Evolutionary conservation across 495 filamentous ascomycete genomes (phyloP).

Genomic region (Hypoxylon rickii): DNA sequence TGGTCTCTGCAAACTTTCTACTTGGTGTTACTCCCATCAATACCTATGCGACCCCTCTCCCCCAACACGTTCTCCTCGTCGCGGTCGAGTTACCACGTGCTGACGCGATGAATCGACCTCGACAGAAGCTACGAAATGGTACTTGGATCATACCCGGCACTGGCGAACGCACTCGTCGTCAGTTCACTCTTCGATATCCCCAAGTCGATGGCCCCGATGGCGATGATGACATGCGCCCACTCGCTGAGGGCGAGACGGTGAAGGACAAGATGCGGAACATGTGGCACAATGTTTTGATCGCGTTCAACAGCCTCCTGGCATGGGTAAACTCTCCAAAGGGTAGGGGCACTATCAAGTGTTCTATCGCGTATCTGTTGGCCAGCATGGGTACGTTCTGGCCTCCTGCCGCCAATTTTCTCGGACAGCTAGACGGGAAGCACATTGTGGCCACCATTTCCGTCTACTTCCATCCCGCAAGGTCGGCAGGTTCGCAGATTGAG

Average conservation of each 20-base stretch:
- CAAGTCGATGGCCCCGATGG: slow-evolving; percentile 29
- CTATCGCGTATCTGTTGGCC: slow-evolving; percentile 86
- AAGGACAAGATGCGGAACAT: slow-evolving; percentile 32
- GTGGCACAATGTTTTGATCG: slow-evolving; percentile 33
- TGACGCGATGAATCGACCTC: slow-evolving; percentile 36
- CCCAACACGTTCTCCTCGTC: slow-evolving; percentile 4
- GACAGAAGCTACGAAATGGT: slow-evolving; percentile 62
- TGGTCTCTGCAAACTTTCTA: background rate
- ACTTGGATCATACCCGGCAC: slow-evolving; percentile 65
- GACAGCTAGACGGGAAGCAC: slow-evolving; percentile 92
- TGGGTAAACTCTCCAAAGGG: slow-evolving; percentile 61
- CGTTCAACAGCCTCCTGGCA: slow-evolving; percentile 34
- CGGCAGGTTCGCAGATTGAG: slow-evolving; percentile 88
- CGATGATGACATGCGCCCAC: slow-evolving; percentile 34
- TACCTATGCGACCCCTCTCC: background rate
- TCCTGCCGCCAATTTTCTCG: slow-evolving; percentile 71
- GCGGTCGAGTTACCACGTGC: slow-evolving; percentile 10
- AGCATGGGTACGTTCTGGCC: slow-evolving; percentile 86
- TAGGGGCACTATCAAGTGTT: slow-evolving; percentile 86
- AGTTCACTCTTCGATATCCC: slow-evolving; percentile 58
- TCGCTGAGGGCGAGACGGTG: slow-evolving; percentile 31
- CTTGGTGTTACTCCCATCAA: too few species aligned
- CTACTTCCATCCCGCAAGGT: slow-evolving; percentile 95
- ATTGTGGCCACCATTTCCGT: slow-evolving; percentile 91
- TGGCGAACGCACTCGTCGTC: slow-evolving; percentile 62